Conservation (phyloP, 73 alveolate species). For the Paramecium tetraurelia region DNA sequence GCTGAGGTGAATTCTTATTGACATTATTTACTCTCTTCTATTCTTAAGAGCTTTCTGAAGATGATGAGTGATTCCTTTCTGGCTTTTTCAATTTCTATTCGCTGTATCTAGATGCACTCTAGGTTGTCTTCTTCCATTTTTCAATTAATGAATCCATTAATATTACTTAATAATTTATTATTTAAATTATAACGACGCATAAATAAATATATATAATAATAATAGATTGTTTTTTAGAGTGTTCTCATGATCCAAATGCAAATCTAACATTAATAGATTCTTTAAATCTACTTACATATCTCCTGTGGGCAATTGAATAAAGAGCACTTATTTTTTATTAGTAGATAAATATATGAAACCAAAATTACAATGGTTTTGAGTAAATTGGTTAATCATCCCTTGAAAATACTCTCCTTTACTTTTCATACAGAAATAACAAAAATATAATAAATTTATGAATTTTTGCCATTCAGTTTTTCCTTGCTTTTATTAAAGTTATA, state of each 20-base stretch:
- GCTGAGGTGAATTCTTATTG: background rate
- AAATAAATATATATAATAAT: background rate
- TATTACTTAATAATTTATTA: background rate
- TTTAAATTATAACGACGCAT: background rate
- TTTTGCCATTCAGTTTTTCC: too few species aligned
- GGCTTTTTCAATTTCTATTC: background rate
- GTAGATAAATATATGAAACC: too few species aligned
- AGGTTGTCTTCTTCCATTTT: constrained; percentile 42
- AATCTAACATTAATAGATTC: too few species aligned
- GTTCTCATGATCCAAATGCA: background rate
- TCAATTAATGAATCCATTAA: constrained; percentile 36
- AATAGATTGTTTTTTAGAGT: background rate
- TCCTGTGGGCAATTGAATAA: too few species aligned
- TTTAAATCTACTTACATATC: too few species aligned
- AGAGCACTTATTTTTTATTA: too few species aligned
- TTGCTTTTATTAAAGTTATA: background rate
- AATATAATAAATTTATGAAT: too few species aligned
- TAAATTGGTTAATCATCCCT: too few species aligned
- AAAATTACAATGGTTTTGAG: too few species aligned
- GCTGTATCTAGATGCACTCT: constrained; percentile 15
- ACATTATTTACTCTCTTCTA: background rate
- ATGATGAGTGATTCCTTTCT: background rate
- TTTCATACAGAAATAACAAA: background rate
- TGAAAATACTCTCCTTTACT: too few species aligned
- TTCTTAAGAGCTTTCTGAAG: constrained; percentile 6